Conservation (phyloP, 176 grass and related monocot species). For the Zea mays region Zm-B73-REFERENCE-NAM-5.0 NC_050097.1:4332501-4333000, state of each 20-base stretch:
- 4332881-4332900: constrained; percentile 55
- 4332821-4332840: constrained; percentile 44
- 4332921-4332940: constrained; percentile 56
- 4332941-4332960: constrained; percentile 39
- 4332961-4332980: constrained; percentile 34
- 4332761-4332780: constrained; percentile 35
- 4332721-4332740: constrained; percentile 49
- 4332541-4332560: not conserved
- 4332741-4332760: constrained; percentile 46
- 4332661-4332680: not conserved
- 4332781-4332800: constrained; percentile 36
- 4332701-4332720: constrained; percentile 53
- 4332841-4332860: constrained; percentile 43
- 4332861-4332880: constrained; percentile 49
- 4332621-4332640: not conserved
- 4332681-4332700: constrained; percentile 36
- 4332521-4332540: constrained; percentile 30
- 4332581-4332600: not conserved
- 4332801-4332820: constrained; percentile 57
- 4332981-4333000: constrained; percentile 40
- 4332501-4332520: not conserved
- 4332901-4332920: constrained; percentile 48
- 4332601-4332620: not conserved
- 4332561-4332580: not conserved
- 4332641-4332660: not conserved